Percentiles rank a stretch among this genome's conserved stretches.
Conservation (phyloP, 2,329 filamentous ascomycete genomes). For the Elsinoe fawcettii region DNA sequence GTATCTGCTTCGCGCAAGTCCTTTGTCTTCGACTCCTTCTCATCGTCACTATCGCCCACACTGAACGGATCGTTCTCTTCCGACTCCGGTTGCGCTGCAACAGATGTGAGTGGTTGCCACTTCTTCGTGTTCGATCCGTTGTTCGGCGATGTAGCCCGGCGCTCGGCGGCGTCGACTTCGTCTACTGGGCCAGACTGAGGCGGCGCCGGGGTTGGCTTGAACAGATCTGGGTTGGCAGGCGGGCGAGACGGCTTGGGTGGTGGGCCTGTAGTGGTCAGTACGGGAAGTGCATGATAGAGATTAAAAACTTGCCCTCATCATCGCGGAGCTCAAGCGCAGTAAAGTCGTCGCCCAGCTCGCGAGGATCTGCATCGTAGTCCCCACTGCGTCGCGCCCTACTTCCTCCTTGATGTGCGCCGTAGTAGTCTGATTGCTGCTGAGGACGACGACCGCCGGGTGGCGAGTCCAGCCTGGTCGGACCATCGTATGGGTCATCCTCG, state of each 20-base stretch:
- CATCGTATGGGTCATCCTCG: conserved; percentile 54
- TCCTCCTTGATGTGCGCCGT: conserved; percentile 26
- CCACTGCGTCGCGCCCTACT: conserved; percentile 53
- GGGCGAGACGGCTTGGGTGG: conserved; percentile 49
- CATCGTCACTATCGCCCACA: conserved; percentile 89
- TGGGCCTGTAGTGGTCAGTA: conserved; percentile 39
- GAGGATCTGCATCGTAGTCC: conserved; percentile 92
- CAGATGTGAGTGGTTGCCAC: conserved; percentile 86
- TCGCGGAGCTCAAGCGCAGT: conserved; percentile 56
- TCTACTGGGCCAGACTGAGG: conserved; percentile 59
- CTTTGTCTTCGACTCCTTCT: conserved; percentile 68
- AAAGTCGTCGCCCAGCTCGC: conserved; percentile 86
- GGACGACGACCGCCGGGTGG: conserved; percentile 29
- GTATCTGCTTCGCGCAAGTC: conserved; percentile 49
- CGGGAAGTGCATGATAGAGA: no score
- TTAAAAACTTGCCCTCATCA: conserved; percentile 43
- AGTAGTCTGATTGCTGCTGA: conserved; percentile 33
- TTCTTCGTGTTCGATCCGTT: conserved; percentile 63
- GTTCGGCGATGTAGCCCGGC: conserved; percentile 15
- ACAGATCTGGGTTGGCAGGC: conserved; percentile 68
- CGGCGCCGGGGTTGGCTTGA: conserved; percentile 57
- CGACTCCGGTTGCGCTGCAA: conserved; percentile 74
- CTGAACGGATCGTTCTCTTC: conserved; percentile 94
- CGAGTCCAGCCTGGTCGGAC: conserved; percentile 21
- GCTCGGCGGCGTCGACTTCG: conserved; percentile 68